Evolutionary conservation across 805 yeast genomes (phyloP).

Genomic region (Saccharomycopsis guyanensis): DNA sequence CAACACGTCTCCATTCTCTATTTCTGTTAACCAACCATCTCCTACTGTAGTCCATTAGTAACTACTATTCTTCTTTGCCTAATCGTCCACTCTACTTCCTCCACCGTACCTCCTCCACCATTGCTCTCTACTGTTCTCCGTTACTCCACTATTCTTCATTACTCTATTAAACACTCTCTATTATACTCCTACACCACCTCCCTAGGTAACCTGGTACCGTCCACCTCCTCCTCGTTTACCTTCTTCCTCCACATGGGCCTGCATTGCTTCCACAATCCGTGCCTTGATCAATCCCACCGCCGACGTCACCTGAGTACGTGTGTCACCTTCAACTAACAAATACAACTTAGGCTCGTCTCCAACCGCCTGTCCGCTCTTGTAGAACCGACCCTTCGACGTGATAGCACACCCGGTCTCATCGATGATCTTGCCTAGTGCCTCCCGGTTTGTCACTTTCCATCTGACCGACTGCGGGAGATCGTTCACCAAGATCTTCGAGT

Average conservation of each 20-base stretch:
- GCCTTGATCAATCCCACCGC: constrained; percentile 18
- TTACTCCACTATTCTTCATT: too few species aligned
- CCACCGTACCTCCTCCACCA: too few species aligned
- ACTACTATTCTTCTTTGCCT: too few species aligned
- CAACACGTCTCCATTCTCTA: too few species aligned
- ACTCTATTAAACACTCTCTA: too few species aligned
- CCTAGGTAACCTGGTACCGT: too few species aligned
- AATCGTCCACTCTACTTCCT: too few species aligned
- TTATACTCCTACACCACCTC: too few species aligned
- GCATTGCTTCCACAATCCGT: constrained; percentile 16
- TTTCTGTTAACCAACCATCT: too few species aligned
- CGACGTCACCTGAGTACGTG: constrained; percentile 14
- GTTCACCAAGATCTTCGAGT: constrained; percentile 68
- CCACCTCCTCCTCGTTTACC: not conserved
- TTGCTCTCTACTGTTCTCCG: too few species aligned
- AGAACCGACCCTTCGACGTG: constrained; percentile 74
- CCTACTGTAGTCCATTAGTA: too few species aligned
- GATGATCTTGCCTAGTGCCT: constrained; percentile 52
- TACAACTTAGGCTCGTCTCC: constrained; percentile 60
- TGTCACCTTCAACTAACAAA: constrained; percentile 68
- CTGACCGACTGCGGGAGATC: constrained; percentile 78
- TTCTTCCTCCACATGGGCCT: constrained; percentile 7
- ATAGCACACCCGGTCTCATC: constrained; percentile 71
- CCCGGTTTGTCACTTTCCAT: constrained; percentile 68
- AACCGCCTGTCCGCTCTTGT: constrained; percentile 34